Conservation (phyloP, 2,329 filamentous ascomycete species). For the Chaetoscypha palmicola region DNA sequence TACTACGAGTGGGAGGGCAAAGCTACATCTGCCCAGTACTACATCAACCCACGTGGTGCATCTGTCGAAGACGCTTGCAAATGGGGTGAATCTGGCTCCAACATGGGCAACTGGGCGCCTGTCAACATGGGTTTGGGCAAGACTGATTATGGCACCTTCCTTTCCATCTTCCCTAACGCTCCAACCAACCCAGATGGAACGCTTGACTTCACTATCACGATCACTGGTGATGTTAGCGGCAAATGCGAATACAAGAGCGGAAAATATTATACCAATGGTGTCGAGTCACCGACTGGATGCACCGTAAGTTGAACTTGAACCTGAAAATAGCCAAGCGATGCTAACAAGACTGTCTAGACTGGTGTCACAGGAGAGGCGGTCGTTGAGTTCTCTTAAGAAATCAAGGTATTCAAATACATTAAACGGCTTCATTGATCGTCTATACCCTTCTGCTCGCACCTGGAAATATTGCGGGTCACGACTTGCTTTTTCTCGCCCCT, state of each 20-base stretch:
- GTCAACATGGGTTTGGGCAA: slow-evolving; percentile 77
- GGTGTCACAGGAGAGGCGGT: slow-evolving; percentile 18
- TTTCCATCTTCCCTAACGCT: slow-evolving; percentile 78
- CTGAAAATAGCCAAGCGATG: too few relatives aligned
- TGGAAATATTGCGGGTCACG: slow-evolving; percentile 20
- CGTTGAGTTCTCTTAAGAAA: slow-evolving; percentile 24
- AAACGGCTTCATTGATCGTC: slow-evolving; percentile 15
- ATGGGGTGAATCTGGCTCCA: slow-evolving; percentile 59
- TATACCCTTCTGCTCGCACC: slow-evolving; percentile 19
- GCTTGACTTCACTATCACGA: slow-evolving; percentile 74
- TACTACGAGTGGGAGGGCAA: slow-evolving; percentile 76
- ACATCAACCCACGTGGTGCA: slow-evolving; percentile 79
- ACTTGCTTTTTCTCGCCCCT: slow-evolving; percentile 19
- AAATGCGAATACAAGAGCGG: slow-evolving; percentile 26
- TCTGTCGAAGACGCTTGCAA: slow-evolving; percentile 61
- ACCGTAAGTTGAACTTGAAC: slow-evolving; percentile 32
- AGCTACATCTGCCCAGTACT: slow-evolving; percentile 87
- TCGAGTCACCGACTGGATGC: slow-evolving; percentile 27
- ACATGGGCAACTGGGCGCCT: slow-evolving; percentile 77
- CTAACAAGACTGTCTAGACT: slow-evolving; percentile 23
- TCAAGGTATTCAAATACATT: slow-evolving; percentile 12
- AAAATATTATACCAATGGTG: slow-evolving; percentile 27
- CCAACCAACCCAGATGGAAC: slow-evolving; percentile 59
- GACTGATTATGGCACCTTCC: slow-evolving; percentile 58
- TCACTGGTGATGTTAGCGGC: slow-evolving; percentile 48